Conservation (phyloP, 179 eudicot species). For the Beta corolliflora region DNA sequence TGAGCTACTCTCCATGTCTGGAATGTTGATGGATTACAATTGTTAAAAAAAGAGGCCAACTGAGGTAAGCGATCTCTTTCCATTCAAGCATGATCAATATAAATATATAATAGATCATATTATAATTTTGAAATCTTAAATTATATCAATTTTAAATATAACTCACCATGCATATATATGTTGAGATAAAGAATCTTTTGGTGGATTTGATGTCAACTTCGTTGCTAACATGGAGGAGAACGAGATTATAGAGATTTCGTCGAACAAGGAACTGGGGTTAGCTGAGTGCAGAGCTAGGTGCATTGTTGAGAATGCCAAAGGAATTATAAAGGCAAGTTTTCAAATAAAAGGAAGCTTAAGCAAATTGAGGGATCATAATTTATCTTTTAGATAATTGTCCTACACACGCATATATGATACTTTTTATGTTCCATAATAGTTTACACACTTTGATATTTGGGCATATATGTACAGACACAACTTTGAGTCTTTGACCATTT, state of each 20-base stretch:
- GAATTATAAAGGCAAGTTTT: conserved; percentile 68
- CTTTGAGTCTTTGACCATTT: too few relatives aligned
- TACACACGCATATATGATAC: too few relatives aligned
- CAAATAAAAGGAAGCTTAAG: not conserved
- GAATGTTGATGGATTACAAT: conserved; percentile 92
- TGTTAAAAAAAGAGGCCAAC: conserved; percentile 67
- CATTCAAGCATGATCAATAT: not conserved
- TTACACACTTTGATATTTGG: too few relatives aligned
- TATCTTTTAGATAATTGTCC: not conserved
- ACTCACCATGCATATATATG: not conserved
- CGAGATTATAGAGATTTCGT: conserved; percentile 63
- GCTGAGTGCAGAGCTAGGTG: conserved; percentile 88
- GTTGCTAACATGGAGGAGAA: conserved; percentile 80
- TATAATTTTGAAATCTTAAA: too few relatives aligned
- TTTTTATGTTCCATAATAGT: too few relatives aligned
- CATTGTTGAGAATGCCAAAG: conserved; percentile 87
- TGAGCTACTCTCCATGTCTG: conserved; percentile 86
- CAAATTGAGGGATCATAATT: not conserved
- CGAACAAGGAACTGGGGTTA: conserved; percentile 62
- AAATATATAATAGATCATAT: too few relatives aligned
- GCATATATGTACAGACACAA: too few relatives aligned
- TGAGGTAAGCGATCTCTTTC: conserved; percentile 50
- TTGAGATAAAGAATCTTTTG: conserved; percentile 62
- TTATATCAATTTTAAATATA: too few relatives aligned
- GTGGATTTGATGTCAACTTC: conserved; percentile 66